A percentile compares a stretch with the other conserved stretches of the same genome.
Conservation (phyloP, 805 yeast genomes). For the Metschnikowia lachancei region DNA sequence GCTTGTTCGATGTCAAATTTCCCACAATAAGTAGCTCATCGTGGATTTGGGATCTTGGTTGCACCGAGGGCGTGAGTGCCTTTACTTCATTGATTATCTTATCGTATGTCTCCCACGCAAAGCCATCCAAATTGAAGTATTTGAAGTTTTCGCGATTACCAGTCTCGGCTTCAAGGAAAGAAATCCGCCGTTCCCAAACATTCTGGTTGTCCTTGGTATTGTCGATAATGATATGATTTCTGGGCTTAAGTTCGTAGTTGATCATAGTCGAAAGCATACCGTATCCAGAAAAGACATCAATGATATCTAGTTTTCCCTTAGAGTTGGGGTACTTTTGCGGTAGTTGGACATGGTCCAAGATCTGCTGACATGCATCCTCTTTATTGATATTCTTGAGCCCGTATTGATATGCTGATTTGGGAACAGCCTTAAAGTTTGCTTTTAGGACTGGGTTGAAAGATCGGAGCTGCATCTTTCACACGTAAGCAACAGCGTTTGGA, state of each 20-base stretch:
- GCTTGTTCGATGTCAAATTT: constrained; percentile 48
- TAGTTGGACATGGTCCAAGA: constrained; percentile 50
- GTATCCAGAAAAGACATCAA: constrained; percentile 61
- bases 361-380: constrained; percentile 28
- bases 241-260: constrained; percentile 59
- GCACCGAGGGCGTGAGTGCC: constrained; percentile 29
- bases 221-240: constrained; percentile 63
- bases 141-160: constrained; percentile 33
- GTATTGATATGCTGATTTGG: constrained; percentile 25
- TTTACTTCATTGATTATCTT: constrained; percentile 47
- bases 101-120: constrained; percentile 61
- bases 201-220: constrained; percentile 31
- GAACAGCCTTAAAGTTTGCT: constrained; percentile 22
- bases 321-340: constrained; percentile 35
- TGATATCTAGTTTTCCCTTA: constrained; percentile 41
- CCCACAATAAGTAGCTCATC: constrained; percentile 57
- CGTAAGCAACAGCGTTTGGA: background rate
- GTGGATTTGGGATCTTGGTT: constrained; percentile 43
- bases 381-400: constrained; percentile 24
- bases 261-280: constrained; percentile 62
- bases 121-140: constrained; percentile 50
- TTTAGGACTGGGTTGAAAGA: constrained; percentile 30
- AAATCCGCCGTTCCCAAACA: constrained; percentile 30
- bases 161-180: constrained; percentile 22
- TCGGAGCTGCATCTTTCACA: constrained; percentile 18